Base-by-base conservation (phyloP, 2,329 filamentous ascomycete species). In the Apiospora arundinis region DNA sequence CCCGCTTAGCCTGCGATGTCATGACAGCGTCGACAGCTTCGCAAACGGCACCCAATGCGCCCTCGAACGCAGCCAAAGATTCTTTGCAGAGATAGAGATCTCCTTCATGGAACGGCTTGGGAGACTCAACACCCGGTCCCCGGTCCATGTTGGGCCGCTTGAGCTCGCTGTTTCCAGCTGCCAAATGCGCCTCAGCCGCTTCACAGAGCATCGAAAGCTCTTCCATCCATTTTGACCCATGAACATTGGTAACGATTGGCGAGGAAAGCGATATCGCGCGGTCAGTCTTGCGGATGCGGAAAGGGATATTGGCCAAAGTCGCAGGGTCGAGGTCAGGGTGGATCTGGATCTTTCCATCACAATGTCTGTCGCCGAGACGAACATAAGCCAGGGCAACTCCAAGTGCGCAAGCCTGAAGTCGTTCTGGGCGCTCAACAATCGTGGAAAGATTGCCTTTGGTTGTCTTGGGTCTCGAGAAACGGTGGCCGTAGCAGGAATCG, bases 401-500 rank as follows among this genome's bases (percentile, higher is more conserved):
- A 68, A 98, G 80, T 0, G 95, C 89, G 72, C 91, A 91, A 5
- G 96, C 96, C 76, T 93, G 93, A 74, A 99, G 91, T 72, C 96
- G 88, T 83, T 99, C 96, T 0, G 96, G 96, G 14, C 96, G 89
- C 83, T 99, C 96, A 67, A 99, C 95, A 74, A 99, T 97, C 71
- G 91, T 93, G 77, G 86, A 90, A 1, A 98, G 86, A 21, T 89
- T 88, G 63, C 85, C 87, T 77, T 92, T 92, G 28, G 90, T 92
- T 0, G 94, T 92, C 76, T 93, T 92, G 4, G 94, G 94, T 63
- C 96, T 89, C 14, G 95, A 94, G 81, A 91, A 99, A 28, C 95
- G 92, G 83, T 99, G 96, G 32, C 95, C 95, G 80, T 98, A 99
- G 82, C 95, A 97, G 69, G 93, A 92, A 83, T 99, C 96, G 77